Conservation (phyloP, 106 monocot species). For the Acanthochlamys bracteata region DNA sequence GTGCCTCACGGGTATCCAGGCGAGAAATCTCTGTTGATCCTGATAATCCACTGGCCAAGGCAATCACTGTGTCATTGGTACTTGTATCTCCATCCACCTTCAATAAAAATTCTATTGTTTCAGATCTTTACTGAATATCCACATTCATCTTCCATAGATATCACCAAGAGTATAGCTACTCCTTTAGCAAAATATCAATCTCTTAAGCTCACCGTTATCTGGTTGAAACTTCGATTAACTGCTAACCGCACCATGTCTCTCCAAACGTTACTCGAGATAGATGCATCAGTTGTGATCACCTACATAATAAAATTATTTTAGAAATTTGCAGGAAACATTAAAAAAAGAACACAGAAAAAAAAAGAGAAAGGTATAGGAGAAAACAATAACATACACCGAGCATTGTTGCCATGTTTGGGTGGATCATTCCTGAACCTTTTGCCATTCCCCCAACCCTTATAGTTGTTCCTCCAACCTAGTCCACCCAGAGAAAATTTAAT, state of each 20-base stretch:
- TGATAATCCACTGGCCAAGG: constrained; percentile 88
- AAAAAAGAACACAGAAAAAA: not conserved
- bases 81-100: constrained; percentile 99
- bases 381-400: constrained; percentile 60
- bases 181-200: no score
- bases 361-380: not conserved
- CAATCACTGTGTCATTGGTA: constrained; percentile 92
- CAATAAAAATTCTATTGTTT: not conserved
- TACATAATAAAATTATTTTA: constrained; percentile 14
- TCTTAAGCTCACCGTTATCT: constrained; percentile 65
- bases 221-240: constrained; percentile 89
- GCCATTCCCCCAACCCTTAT: constrained; percentile 95
- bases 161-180: no score
- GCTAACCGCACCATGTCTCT: constrained; percentile 86
- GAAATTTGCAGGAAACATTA: not conserved
- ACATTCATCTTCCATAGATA: no score
- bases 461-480: constrained; percentile 61
- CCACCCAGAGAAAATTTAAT: not conserved
- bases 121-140: no score
- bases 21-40: constrained; percentile 48
- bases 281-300: constrained; percentile 96
- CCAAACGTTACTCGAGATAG: constrained; percentile 57
- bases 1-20: constrained; percentile 46
- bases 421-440: constrained; percentile 99
- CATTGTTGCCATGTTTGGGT: constrained; percentile 99